Conservation (phyloP, 345 rosid genomes). For the Iberis pinnata region DNA sequence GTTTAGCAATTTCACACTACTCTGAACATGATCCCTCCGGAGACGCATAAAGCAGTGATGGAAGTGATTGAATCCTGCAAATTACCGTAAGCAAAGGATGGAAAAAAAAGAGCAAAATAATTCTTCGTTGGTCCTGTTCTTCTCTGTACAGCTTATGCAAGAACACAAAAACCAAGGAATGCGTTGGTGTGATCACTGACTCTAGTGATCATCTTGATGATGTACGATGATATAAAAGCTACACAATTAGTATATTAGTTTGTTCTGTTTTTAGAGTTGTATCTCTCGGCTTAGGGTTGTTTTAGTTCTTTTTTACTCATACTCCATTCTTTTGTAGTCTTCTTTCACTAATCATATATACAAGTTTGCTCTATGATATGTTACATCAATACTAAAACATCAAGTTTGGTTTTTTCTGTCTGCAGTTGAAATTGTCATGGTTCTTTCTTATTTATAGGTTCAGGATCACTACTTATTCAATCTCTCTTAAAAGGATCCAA, state of each 20-base stretch:
- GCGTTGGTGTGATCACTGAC: conserved; percentile 21
- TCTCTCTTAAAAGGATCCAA: too few relatives aligned
- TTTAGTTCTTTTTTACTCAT: conserved; percentile 5
- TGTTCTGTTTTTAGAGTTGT: conserved; percentile 15
- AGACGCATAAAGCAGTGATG: conserved; percentile 81
- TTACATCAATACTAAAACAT: not conserved
- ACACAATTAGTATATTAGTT: conserved; percentile 20
- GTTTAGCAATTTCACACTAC: conserved; percentile 81
- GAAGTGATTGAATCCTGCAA: conserved; percentile 91
- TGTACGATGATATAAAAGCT: conserved; percentile 18
- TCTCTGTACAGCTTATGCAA: conserved; percentile 47
- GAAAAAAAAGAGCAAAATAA: conserved; percentile 18
- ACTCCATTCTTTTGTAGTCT: conserved; percentile 29
- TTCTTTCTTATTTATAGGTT: too few relatives aligned
- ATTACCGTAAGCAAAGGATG: conserved; percentile 37
- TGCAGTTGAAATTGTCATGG: too few relatives aligned
- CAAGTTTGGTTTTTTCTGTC: too few relatives aligned
- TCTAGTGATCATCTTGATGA: too few relatives aligned
- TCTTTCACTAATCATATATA: conserved; percentile 21
- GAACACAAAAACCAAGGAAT: conserved; percentile 12
- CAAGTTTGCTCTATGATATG: conserved; percentile 9
- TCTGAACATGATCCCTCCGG: conserved; percentile 86
- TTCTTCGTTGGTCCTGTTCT: conserved; percentile 16
- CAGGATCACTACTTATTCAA: too few relatives aligned
- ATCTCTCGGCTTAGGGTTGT: conserved; percentile 26